Conservation (phyloP, 495 filamentous ascomycete species). For the Bacidia gigantensis region DNA sequence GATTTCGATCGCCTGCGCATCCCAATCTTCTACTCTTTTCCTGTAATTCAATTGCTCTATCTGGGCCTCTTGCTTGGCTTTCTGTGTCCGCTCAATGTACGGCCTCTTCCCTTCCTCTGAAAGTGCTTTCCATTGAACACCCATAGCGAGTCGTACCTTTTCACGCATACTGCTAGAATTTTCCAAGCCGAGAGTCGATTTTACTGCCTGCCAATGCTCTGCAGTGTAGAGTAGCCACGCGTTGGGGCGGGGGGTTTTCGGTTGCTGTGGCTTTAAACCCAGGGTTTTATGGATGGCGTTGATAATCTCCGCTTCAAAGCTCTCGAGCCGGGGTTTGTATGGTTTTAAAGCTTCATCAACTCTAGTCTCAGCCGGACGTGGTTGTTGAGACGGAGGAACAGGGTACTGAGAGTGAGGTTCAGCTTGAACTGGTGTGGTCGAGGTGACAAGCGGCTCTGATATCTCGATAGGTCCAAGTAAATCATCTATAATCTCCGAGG, state of each 20-base stretch:
- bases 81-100: constrained; percentile 57
- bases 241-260: constrained; percentile 30
- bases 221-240: constrained; percentile 57
- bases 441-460: constrained; percentile 57
- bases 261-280: constrained; percentile 58
- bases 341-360: constrained; percentile 21
- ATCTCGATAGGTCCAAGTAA: constrained; percentile 70
- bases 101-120: constrained; percentile 52
- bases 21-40: constrained; percentile 15
- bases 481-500: constrained; percentile 65
- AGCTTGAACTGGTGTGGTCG: constrained; percentile 22
- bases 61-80: constrained; percentile 49
- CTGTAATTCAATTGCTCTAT: constrained; percentile 22
- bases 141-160: constrained; percentile 68
- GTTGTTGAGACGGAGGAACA: constrained; percentile 9
- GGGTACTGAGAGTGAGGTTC: constrained; percentile 13
- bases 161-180: constrained; percentile 52
- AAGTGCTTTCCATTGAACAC: constrained; percentile 79
- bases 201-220: constrained; percentile 62
- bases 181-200: constrained; percentile 54
- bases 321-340: constrained; percentile 35
- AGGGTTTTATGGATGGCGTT: constrained; percentile 52
- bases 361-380: neutral
- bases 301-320: constrained; percentile 62
- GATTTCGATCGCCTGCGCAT: constrained; percentile 16